A percentile compares a stretch with the other conserved stretches of the same genome.
These are phyloP conservation scores for Neofusicoccum umdonicola DNA, from an alignment of 2,329 filamentous ascomycete genomes.

Conservation along the genomic window DNA sequence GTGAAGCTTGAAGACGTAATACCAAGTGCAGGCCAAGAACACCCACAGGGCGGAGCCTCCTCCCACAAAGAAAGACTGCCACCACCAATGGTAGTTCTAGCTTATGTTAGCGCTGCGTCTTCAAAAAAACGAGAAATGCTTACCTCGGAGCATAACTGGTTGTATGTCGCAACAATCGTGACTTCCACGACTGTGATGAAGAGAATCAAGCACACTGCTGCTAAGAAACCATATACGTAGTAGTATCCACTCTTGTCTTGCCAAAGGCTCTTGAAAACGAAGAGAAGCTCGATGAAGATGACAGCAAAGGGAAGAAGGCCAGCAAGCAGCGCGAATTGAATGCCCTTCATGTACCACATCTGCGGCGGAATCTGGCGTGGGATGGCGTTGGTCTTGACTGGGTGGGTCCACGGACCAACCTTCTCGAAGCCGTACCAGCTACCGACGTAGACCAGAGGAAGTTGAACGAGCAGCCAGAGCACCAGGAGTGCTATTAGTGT, in stretches of 20 bases:
- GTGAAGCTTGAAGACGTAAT: conserved; percentile 76
- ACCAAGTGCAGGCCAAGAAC: conserved; percentile 79
- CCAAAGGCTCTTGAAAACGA: conserved; percentile 84
- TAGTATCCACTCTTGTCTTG: conserved; percentile 90
- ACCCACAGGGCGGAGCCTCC: conserved; percentile 77
- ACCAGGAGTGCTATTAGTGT: conserved; percentile 70
- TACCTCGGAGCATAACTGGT: conserved; percentile 75
- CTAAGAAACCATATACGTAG: conserved; percentile 85
- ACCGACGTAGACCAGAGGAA: conserved; percentile 78
- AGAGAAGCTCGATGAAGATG: conserved; percentile 82
- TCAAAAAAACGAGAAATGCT: conserved; percentile 16
- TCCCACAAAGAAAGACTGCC: conserved; percentile 80
- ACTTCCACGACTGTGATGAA: conserved; percentile 78
- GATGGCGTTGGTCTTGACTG: conserved; percentile 71
- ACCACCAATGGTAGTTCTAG: conserved; percentile 86
- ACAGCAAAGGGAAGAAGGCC: conserved; percentile 82
- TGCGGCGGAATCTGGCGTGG: conserved; percentile 72
- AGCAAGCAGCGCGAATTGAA: conserved; percentile 66
- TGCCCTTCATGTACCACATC: conserved; percentile 69
- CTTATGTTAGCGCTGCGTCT: neutral
- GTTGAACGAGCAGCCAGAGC: conserved; percentile 82
- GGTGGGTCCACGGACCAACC: conserved; percentile 72
- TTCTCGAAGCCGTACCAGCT: conserved; percentile 73
- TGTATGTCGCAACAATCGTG: conserved; percentile 78
- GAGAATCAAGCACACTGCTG: conserved; percentile 69